These are phyloP conservation scores for Trichoderma koningiopsis DNA, from an alignment of 2,329 filamentous ascomycete species.

Conservation along the genomic window DNA sequence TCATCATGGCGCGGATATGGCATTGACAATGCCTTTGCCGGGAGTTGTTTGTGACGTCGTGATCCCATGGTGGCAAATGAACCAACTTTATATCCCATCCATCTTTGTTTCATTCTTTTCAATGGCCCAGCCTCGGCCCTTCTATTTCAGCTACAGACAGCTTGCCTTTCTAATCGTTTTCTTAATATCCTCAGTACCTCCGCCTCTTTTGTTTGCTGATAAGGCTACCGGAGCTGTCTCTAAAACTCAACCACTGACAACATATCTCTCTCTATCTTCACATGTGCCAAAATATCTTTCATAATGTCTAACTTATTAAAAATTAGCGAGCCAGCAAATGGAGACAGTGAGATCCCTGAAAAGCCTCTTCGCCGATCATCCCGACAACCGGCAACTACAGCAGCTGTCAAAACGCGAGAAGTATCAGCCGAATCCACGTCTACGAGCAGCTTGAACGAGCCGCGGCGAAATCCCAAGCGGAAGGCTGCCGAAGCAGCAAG, in stretches of 20 bases:
- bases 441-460: constrained; percentile 29
- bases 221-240: not conserved
- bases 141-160: not conserved
- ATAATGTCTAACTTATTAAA: not conserved
- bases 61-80: not conserved
- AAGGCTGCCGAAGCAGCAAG: constrained; percentile 44
- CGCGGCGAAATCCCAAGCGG: constrained; percentile 48
- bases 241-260: not conserved
- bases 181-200: not conserved
- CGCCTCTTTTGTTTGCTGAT: not conserved
- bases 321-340: not conserved
- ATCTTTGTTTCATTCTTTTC: not conserved
- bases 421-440: constrained; percentile 8
- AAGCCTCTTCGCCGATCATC: constrained; percentile 21
- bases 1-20: not conserved
- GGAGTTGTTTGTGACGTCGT: not conserved
- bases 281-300: not conserved
- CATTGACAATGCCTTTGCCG: not conserved
- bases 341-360: not conserved
- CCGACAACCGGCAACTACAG: not conserved
- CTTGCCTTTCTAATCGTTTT: not conserved
- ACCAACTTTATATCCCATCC: not conserved
- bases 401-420: not conserved
- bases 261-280: too few relatives aligned
- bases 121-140: not conserved